Percentiles rank a stretch among this genome's conserved stretches.
Conservation (phyloP, 352 stramenopile genomes). For the Blastocystis sp. region DNA sequence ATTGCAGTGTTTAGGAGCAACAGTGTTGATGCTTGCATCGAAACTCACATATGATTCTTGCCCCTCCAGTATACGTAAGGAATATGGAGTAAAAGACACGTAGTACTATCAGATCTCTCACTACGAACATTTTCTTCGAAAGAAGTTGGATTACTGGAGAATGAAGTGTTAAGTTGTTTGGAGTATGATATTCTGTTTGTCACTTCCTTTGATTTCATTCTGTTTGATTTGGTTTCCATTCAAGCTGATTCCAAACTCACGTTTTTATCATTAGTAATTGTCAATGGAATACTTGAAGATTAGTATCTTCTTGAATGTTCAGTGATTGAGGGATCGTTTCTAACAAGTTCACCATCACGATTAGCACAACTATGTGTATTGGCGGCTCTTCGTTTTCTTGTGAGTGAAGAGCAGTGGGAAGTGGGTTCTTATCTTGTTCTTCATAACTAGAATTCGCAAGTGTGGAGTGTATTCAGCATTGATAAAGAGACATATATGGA, state of each 20-base stretch:
- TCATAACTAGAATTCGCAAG: not conserved
- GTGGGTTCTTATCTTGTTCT: too few species aligned
- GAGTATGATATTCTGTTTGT: not conserved
- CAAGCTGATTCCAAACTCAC: not conserved
- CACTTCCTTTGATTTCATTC: conserved; percentile 43
- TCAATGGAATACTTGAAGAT: not conserved
- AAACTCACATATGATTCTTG: not conserved
- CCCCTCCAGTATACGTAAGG: not conserved
- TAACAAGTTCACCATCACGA: not conserved
- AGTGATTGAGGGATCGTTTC: not conserved
- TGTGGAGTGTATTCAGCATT: not conserved
- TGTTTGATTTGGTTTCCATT: not conserved
- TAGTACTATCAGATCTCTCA: conserved; percentile 29
- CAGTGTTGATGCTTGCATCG: not conserved
- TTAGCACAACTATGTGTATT: not conserved
- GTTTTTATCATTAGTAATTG: not conserved
- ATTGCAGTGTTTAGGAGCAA: conserved; percentile 47
- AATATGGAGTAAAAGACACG: not conserved
- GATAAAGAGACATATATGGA: not conserved
- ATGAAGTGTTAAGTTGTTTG: not conserved
- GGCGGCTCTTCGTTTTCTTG: not conserved
- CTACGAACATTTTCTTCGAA: not conserved
- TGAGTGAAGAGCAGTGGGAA: not conserved
- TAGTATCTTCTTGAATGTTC: conserved; percentile 37
- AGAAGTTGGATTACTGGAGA: not conserved